Evolutionary conservation across 2,329 filamentous ascomycete species (phyloP).

Genomic region (Beauveria varroae): DNA sequence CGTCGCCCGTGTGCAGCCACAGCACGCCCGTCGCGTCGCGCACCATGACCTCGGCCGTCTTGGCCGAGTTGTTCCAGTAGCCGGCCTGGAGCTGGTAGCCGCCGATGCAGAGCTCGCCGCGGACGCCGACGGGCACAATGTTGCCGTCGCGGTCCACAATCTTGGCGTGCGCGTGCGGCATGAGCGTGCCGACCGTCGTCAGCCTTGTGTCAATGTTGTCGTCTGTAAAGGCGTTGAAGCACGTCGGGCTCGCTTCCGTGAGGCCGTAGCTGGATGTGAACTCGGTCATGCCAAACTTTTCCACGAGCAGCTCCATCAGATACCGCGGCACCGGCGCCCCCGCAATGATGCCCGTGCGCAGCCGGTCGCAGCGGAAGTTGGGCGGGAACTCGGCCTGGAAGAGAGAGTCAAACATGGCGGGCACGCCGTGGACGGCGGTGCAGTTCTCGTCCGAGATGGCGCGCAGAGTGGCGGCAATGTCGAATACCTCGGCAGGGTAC

Average conservation of each 20-base stretch:
- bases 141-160: conserved; percentile 62
- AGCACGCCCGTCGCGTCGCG: conserved; percentile 44
- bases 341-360: conserved; percentile 72
- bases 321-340: conserved; percentile 69
- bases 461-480: conserved; percentile 55
- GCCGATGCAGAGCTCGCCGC: conserved; percentile 69
- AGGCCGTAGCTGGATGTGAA: conserved; percentile 66
- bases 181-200: conserved; percentile 65
- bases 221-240: conserved; percentile 72
- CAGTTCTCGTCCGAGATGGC: conserved; percentile 60
- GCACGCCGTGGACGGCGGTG: conserved; percentile 73
- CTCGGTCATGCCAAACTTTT: conserved; percentile 66
- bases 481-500: conserved; percentile 68
- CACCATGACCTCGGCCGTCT: conserved; percentile 57
- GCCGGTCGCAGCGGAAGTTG: conserved; percentile 38
- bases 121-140: conserved; percentile 57
- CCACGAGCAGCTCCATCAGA: conserved; percentile 65
- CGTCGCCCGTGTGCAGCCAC: conserved; percentile 63
- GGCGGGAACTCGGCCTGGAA: conserved; percentile 38
- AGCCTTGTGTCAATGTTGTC: conserved; percentile 61
- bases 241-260: conserved; percentile 72
- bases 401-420: conserved; percentile 73
- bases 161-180: conserved; percentile 71
- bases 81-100: conserved; percentile 68
- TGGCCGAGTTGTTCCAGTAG: conserved; percentile 64